Evolutionary conservation across 2,329 filamentous ascomycete species (phyloP), one percentile per base, ranked within the genome.

Genomic region (Podosphaera fusca): DNA sequence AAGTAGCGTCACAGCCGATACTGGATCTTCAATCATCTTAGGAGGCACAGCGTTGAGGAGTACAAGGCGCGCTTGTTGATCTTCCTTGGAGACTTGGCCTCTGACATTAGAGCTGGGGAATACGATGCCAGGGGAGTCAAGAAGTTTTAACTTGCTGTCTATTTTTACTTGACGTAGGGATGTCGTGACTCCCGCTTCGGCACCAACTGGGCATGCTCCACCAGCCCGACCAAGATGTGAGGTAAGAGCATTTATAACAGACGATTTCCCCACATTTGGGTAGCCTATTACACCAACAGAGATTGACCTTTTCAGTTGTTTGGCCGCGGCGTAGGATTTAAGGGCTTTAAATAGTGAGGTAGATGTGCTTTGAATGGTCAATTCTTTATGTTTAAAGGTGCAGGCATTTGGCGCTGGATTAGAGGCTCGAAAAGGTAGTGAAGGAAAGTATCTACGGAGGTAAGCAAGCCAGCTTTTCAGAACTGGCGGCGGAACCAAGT

Each of bases 221-320:
- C 75, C 74, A 65, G 78, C 81, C 58, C 81, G 77, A 62, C 83
- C 80, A 63, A 95, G 74, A 42, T 87, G 80, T 42, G 85, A 81
- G 29, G 87, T 84, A 57, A 95, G 80, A 14, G 88, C 86, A 69
- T 95, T 95, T 76, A 95, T 95, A 65, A 95, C 87, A 55, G 88
- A 95, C 34, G 87, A 94, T 74, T 95, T 95, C 68, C 89, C 89
- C 59, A 95, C 89, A 68, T 95, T 95, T 64, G 89, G 89, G 69
- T 95, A 95, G 34, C 89, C 89, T 64, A 95, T 94, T 60, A 95
- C 86, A 62, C 89, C 89, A 59, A 95, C 89, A 29, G 86, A 89
- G 64, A 94, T 81, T 56, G 88, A 84, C 57, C 89, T 84, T 75
- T 94, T 94, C 63, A 95, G 74, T 68, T 94, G 83, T 64, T 85